Conservation (phyloP, 2,329 filamentous ascomycete species). For the Claviceps sp. region DNA sequence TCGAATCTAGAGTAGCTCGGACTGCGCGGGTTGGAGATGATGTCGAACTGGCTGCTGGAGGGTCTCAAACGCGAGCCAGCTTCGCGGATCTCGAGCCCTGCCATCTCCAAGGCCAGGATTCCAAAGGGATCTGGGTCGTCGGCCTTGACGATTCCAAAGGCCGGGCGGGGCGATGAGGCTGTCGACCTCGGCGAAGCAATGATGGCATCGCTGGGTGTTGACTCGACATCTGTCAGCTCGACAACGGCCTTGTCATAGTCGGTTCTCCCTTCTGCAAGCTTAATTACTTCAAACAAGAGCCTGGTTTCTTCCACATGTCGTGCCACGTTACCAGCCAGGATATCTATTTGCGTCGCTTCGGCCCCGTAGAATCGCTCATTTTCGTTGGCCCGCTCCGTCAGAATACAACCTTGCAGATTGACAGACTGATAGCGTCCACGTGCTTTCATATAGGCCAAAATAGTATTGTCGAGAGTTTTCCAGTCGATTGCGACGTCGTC, state of each 20-base stretch:
- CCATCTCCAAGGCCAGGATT: slow-evolving; percentile 78
- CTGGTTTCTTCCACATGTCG: slow-evolving; percentile 40
- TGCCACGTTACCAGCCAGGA: slow-evolving; percentile 42
- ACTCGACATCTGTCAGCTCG: slow-evolving; percentile 46
- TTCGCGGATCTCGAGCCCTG: slow-evolving; percentile 79
- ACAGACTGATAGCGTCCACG: slow-evolving; percentile 41
- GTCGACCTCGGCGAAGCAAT: slow-evolving; percentile 33
- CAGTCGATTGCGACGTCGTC: slow-evolving; percentile 37
- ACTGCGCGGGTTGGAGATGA: slow-evolving; percentile 62
- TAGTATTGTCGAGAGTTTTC: slow-evolving; percentile 39
- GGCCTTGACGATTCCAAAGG: slow-evolving; percentile 64
- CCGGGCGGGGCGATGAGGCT: slow-evolving; percentile 25
- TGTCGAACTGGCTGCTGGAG: slow-evolving; percentile 69
- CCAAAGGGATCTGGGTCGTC: slow-evolving; percentile 89
- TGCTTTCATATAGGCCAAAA: slow-evolving; percentile 46
- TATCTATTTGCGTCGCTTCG: slow-evolving; percentile 38
- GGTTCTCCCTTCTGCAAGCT: slow-evolving; percentile 70
- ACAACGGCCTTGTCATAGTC: slow-evolving; percentile 60
- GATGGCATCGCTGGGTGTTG: slow-evolving; percentile 62
- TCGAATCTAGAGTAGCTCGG: slow-evolving; percentile 48
- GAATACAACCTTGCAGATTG: slow-evolving; percentile 41
- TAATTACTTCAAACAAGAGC: slow-evolving; percentile 68
- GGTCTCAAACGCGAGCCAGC: slow-evolving; percentile 62
- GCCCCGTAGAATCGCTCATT: slow-evolving; percentile 45
- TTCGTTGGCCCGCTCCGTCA: slow-evolving; percentile 43